Base-by-base conservation (phyloP, 2,329 filamentous ascomycete species). In the Colletotrichum sp. region DNA sequence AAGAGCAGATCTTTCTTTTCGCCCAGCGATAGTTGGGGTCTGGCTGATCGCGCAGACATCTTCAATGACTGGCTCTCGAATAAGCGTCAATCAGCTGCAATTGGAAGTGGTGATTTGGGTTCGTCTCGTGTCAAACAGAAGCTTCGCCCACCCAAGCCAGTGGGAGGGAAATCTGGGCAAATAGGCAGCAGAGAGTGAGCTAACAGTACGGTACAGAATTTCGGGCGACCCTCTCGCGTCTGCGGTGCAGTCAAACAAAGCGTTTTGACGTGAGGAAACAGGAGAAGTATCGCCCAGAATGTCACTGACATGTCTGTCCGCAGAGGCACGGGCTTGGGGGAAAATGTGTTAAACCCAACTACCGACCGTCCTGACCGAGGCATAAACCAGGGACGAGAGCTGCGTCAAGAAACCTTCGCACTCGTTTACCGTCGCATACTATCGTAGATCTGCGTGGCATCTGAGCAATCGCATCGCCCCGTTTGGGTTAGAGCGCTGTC, bases 11-110 rank as follows among this genome's bases (percentile, higher is more conserved):
- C 62, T 15, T 78, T 24, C 21, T 70, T 78, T 68, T 81, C 79
- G 15, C 73, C 39, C 30, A 77, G 49, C 16, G 78, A 80, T 28
- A 81, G 75, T 26, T 72, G 69, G n/a, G 79, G 79, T 52, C 79
- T 80, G 6, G 64, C 32, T 9, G 62, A 36, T 13, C 57, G 57
- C 28, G 34, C 70, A 21, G 59, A 16, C 74, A 76, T 76, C 4
- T 49, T 74, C 32, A 21, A 10, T 4, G 30, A 16, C 12, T 36
- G 36, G 39, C 2, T n/a, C 6, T 24, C 57, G 8, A 52, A 67
- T 28, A 49, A 7, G n/a, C 52, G 24, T n/a, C 28, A 55, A 30
- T 21, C 3, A n/a, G 49, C 9, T 55, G 8, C 8, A 36, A 24
- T 21, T n/a, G 8, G 13, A 39, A 15, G 32, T 34, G 16, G 21